Base-by-base conservation (phyloP, 2,329 filamentous ascomycete species). In the Fusarium sublunatum region DNA sequence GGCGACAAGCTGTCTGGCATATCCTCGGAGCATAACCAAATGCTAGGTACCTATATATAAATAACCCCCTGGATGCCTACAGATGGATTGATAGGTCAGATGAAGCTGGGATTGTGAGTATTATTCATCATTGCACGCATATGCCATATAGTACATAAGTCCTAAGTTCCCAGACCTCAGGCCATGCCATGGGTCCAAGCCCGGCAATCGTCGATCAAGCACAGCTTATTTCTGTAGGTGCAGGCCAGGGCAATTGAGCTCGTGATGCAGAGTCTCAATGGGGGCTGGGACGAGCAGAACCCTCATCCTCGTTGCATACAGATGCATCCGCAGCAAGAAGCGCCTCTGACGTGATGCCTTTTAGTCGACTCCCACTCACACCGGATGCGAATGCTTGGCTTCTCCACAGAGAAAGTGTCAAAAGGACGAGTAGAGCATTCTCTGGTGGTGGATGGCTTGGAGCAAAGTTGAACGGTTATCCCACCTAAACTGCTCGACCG, bases 321-420 rank as follows among this genome's bases (percentile, higher is more conserved):
- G 19, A 19, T 19, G 59, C 61, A 53, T 57, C 55, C 53, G 64
- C 61, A 57, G 49, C 34, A 48, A 39, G 22, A 45, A 49, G 50
- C 47, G 61, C 58, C 67, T 63, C 51, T 66, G 64, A 66, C 67
- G 56, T 61, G 49, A 53, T 61, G 43, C 35, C 50, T 48, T 50
- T 25, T 47, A 28, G 11, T 45, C 36, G 35, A 22, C 36, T 35
- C 39, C 43, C 42, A 52, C 57, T 46, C 45, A 44, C 44, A 61
- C 47, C 55, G 41, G 40, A 40, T 45, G 24, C 34, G n/a, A 34
- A 34, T 34, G 31, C 31, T 34, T 34, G 31, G 31, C 31, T 34
- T 13, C 12, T 32, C 32, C 19, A 36, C 36, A 26, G 38, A 38
- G 13, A 42, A 35, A 22, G 9, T 31, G 29, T 36, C 11, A 49